Evolutionary conservation across 176 grass and related monocot genomes (phyloP).

Genomic region (Avena insularis): DNA sequence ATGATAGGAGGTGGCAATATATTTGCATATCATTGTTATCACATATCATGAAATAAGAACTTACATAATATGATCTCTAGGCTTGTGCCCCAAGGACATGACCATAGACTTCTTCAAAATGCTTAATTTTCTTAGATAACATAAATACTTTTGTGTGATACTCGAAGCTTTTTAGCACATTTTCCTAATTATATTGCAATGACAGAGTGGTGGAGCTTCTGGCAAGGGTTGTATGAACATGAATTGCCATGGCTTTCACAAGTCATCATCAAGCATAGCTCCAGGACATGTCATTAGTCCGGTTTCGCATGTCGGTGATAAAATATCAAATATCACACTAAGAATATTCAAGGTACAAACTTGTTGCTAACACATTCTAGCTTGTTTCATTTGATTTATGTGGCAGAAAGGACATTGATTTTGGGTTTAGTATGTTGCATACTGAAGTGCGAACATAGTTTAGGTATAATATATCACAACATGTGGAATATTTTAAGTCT

Average conservation of each 20-base stretch:
- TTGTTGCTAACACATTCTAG: neutral
- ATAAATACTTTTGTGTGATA: neutral
- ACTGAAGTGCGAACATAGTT: neutral
- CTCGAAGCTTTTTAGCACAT: neutral
- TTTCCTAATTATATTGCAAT: neutral
- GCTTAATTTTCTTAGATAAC: neutral
- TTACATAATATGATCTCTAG: neutral
- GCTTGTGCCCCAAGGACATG: neutral
- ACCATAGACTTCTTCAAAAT: neutral
- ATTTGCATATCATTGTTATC: neutral
- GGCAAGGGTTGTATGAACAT: neutral
- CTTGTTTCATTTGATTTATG: neutral
- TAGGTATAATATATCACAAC: no score
- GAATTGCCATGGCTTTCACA: neutral
- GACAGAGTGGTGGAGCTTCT: neutral
- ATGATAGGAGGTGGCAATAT: neutral
- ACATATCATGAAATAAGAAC: neutral
- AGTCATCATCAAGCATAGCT: neutral
- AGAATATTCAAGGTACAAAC: conserved; percentile 22
- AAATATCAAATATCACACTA: neutral
- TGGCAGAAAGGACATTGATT: neutral
- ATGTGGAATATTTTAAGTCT: no score
- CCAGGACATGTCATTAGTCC: neutral
- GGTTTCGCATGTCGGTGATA: neutral
- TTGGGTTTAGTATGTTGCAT: neutral